Conservation (phyloP, 2,329 filamentous ascomycete species). For the Epichloe glyceriae region DNA sequence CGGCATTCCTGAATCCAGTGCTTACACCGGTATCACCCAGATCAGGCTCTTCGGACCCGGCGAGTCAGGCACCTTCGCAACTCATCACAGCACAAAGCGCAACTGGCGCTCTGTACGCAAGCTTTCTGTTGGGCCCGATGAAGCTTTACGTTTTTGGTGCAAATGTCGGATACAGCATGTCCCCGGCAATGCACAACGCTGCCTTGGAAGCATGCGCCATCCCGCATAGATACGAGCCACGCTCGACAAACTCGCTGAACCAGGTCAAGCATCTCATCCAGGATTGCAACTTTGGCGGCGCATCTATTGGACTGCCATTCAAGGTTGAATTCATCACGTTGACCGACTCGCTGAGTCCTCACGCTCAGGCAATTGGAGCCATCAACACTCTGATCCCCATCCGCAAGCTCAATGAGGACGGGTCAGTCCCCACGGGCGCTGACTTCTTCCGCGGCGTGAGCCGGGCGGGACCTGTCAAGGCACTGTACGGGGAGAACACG, state of each 20-base stretch:
- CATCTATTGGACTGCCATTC: conserved; percentile 60
- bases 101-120: conserved; percentile 51
- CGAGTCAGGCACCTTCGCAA: conserved; percentile 10
- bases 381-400: conserved; percentile 66
- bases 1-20: conserved; percentile 52
- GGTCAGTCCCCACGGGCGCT: conserved; percentile 41
- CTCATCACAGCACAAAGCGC: conserved; percentile 54
- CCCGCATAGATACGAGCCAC: conserved; percentile 52
- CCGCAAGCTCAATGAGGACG: conserved; percentile 43
- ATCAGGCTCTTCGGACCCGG: conserved; percentile 7
- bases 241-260: conserved; percentile 48
- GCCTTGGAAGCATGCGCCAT: conserved; percentile 56
- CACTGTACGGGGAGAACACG: conserved; percentile 66
- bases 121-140: conserved; percentile 55
- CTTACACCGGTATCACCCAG: conserved; percentile 46
- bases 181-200: conserved; percentile 65
- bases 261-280: conserved; percentile 51
- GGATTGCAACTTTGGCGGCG: conserved; percentile 57
- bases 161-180: conserved; percentile 58
- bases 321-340: conserved; percentile 60
- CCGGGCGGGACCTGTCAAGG: conserved; percentile 51
- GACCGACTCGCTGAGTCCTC: conserved; percentile 55
- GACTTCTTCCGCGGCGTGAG: conserved; percentile 40
- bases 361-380: conserved; percentile 62
- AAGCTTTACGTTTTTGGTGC: conserved; percentile 64